Base-by-base conservation (phyloP, 108 stramenopile species). In the Asterionellopsis glacialis region DNA sequence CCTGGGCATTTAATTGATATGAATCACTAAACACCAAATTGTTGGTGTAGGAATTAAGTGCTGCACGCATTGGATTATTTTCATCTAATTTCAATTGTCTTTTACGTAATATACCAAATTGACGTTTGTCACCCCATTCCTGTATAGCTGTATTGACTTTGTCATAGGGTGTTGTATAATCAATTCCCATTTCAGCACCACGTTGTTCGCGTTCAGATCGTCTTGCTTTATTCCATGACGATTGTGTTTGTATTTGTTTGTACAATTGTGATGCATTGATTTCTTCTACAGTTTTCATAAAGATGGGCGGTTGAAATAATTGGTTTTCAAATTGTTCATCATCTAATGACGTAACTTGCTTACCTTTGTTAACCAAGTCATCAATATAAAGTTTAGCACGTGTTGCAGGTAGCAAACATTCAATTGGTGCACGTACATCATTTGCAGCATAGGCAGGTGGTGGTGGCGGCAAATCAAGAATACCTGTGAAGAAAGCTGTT, bases 321-420 rank as follows among this genome's bases (percentile, higher is more conserved):
- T 16, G 26, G 2, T 18, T 4, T 41, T 57, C 23, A 1, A 39
- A n/a, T 23, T 50, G 23, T 55, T 51, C 16, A 1, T 50, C 53
- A 27, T 57, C 40, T 47, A 39, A 44, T 7, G n/a, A 24, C 28
- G 61, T 53, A 14, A n/a, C 40, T 26, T 75, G 39, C 51, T 72
- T 66, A 1, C 74, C 61, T 14, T 47, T 28, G 7, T 27, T 64
- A 22, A 85, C 27, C 1, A 58, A 25, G n/a, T 68, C 53, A 66
- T 81, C 69, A 41, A 85, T 77, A 47, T 79, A 79, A 12, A 79
- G 22, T 38, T 72, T 64, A 7, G 81, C 80, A 5, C 83, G 74
- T 33, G 79, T 57, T 12, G 83, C 78, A 22, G 83, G 83, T 14
- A 75, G 39, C 10, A 85, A 59, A 51, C 68, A 68, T 60, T 76